Base-by-base conservation (phyloP, 2,329 filamentous ascomycete genomes). In the Xylaria hypoxylon region DNA sequence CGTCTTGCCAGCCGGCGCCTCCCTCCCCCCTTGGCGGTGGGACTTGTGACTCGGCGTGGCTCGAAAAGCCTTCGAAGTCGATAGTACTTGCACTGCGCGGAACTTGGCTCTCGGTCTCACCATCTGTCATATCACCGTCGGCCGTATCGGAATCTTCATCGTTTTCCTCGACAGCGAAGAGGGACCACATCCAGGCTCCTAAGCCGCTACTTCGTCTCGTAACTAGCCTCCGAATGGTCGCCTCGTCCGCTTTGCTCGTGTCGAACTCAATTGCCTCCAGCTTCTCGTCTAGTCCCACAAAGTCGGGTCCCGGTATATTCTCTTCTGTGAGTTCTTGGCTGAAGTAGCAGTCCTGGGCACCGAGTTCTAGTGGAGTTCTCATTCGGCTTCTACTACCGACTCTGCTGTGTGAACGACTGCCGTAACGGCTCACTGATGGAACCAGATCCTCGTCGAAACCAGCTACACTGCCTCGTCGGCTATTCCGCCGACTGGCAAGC, bases 1-100 rank as follows among this genome's bases (percentile, higher is more conserved):
- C 89, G 77, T 91, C 89, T 64, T 86, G 84, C 89, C 89, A 91
- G 8, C 85, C 85, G 17, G 35, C 65, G n/a, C 87, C 87, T 48
- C 87, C 84, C 58, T 90, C 84, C 8, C 82, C 79, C 47, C 83
- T 83, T 74, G 86, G 74, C 11, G 84, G 80, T 22, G 82, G 81
- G 44, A 89, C 79, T 10, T 77, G 77, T 55, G 86, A 83, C 53
- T 83, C 80, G 0, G 80, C 75, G 8, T 76, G 63, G 33, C 75
- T 79, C 2, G 80, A 77, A 58, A 82, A 76, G 48, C 81, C 81
- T 69, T 80, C 19, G 77, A 78, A 70, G 80, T 79, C 67, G 79
- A 81, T 65, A 77, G 47, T 81, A 78, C 57, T 85, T 78, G 45
- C 74, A 73, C 57, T 80, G 40, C 71, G 74, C 57, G 74, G 74